Conservation (phyloP, 768 basidiomycete species). For the Termitomyces sp. region DNA sequence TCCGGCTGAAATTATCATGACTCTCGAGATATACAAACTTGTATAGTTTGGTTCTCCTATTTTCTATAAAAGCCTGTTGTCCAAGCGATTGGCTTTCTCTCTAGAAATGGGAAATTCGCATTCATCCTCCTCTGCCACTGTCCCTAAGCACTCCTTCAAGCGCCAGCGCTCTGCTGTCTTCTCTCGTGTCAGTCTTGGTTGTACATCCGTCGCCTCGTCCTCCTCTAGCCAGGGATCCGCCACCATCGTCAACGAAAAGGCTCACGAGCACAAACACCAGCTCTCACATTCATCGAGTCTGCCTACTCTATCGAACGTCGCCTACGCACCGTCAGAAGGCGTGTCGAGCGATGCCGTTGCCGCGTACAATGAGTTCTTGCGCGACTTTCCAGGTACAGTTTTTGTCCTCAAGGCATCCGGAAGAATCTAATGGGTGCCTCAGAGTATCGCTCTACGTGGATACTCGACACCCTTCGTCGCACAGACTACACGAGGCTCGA, state of each 20-base stretch:
- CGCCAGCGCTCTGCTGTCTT: slow-evolving; percentile 30
- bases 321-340: slow-evolving; percentile 21
- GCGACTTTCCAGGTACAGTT: slow-evolving; percentile 29
- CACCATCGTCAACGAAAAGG: slow-evolving; percentile 26
- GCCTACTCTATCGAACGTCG: slow-evolving; percentile 15
- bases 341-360: slow-evolving; percentile 29
- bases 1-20: slow-evolving; percentile 7
- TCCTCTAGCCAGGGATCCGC: slow-evolving; percentile 32
- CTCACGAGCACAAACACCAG: slow-evolving; percentile 17
- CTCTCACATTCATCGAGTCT: slow-evolving; percentile 16
- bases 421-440: background rate
- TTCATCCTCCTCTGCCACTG: slow-evolving; percentile 12
- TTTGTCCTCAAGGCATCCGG: background rate
- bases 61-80: slow-evolving; percentile 11
- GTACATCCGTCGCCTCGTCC: slow-evolving; percentile 28
- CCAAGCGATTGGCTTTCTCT: background rate
- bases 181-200: slow-evolving; percentile 35
- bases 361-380: slow-evolving; percentile 46
- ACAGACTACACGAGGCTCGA: slow-evolving; percentile 59
- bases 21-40: slow-evolving; percentile 9
- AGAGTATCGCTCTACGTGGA: slow-evolving; percentile 67
- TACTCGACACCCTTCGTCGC: slow-evolving; percentile 59
- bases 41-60: slow-evolving; percentile 5
- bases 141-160: slow-evolving; percentile 16
- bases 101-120: slow-evolving; percentile 27